phyloP scores from a whole-genome alignment of 1,284 basidiomycete species.

The Ustilago nuda region DNA sequence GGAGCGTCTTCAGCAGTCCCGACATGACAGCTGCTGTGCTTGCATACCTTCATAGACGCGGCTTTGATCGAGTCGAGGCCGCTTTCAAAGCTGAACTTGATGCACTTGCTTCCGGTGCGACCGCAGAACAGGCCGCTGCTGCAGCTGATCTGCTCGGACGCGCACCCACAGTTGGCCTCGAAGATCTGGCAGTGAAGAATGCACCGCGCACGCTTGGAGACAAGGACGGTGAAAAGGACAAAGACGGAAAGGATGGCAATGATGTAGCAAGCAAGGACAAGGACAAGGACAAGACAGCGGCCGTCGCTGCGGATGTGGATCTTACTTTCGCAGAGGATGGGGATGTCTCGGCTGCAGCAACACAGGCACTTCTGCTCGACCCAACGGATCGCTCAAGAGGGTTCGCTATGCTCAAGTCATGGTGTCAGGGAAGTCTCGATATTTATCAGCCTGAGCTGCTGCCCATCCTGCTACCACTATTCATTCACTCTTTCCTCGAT shows the following conservation, averaged over 20 bases:
- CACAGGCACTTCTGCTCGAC: slow-evolving; percentile 84
- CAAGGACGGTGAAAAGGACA: slow-evolving; percentile 57
- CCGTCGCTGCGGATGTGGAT: slow-evolving; percentile 22
- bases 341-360: slow-evolving; percentile 71
- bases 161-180: slow-evolving; percentile 74
- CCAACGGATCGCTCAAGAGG: slow-evolving; percentile 89
- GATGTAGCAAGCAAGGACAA: slow-evolving; percentile 13
- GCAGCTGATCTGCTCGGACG: slow-evolving; percentile 68
- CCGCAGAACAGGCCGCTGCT: slow-evolving; percentile 46
- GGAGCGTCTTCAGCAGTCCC: slow-evolving; percentile 43
- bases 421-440: slow-evolving; percentile 89
- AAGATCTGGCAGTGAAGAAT: slow-evolving; percentile 70
- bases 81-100: slow-evolving; percentile 79
- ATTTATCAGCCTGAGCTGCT: slow-evolving; percentile 90
- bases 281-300: slow-evolving; percentile 12
- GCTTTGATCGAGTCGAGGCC: slow-evolving; percentile 81
- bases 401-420: slow-evolving; percentile 87
- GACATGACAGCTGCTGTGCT: slow-evolving; percentile 51
- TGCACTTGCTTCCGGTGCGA: slow-evolving; percentile 55
- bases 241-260: slow-evolving; percentile 12
- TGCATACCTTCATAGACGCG: slow-evolving; percentile 81
- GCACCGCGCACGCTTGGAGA: slow-evolving; percentile 65
- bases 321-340: slow-evolving; percentile 44
- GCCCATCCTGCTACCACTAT: slow-evolving; percentile 92
- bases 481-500: slow-evolving; percentile 96